These are phyloP conservation scores for Calonectria pauciramosa DNA, from an alignment of 2,329 filamentous ascomycete genomes.

Conservation along the genomic window DNA sequence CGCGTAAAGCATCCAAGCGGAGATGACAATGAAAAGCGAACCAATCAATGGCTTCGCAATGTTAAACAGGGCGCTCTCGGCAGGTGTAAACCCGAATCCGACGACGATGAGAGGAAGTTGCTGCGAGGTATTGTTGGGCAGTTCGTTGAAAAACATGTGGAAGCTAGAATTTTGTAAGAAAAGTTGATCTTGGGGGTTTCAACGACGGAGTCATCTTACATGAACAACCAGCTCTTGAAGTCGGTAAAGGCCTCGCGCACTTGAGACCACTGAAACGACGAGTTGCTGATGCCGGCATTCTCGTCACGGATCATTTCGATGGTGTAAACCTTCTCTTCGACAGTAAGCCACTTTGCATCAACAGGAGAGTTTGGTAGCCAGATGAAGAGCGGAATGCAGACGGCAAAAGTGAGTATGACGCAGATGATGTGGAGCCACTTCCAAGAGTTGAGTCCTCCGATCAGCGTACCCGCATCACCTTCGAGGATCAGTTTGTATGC, in stretches of 20 bases:
- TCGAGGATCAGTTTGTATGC: background rate
- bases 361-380: background rate
- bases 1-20: background rate
- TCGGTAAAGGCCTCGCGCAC: background rate
- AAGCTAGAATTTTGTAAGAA: background rate
- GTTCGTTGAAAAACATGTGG: background rate
- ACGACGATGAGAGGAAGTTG: background rate
- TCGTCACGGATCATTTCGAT: background rate
- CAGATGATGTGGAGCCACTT: slow-evolving; percentile 1
- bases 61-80: background rate
- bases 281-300: background rate
- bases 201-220: background rate
- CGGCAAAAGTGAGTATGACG: background rate
- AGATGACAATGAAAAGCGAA: background rate
- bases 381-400: background rate
- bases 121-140: background rate
- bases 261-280: background rate
- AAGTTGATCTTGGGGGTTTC: background rate
- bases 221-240: background rate
- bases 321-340: background rate
- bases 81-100: background rate
- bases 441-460: background rate
- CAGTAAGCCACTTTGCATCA: background rate
- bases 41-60: background rate
- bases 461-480: background rate